Conservation (phyloP, 495 filamentous ascomycete genomes). For the Neurospora sp. region DNA sequence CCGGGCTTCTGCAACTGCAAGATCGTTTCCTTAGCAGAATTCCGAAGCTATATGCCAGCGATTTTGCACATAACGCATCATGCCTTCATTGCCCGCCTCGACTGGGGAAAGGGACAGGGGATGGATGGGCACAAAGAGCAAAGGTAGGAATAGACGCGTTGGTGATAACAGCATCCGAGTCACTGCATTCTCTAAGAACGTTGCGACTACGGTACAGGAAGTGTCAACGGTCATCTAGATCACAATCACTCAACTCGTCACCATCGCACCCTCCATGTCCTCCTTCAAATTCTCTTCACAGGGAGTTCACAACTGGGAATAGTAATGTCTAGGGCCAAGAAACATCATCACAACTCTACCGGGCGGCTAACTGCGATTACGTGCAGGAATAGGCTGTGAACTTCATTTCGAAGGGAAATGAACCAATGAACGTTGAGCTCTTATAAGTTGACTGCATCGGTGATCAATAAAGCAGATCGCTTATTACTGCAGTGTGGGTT, state of each 20-base stretch:
- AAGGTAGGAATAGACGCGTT: neutral
- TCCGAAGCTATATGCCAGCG: neutral
- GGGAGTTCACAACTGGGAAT: neutral
- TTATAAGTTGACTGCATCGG: neutral
- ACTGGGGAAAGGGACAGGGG: neutral
- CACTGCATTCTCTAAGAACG: neutral
- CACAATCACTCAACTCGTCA: neutral
- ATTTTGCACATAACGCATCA: neutral
- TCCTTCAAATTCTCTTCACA: neutral
- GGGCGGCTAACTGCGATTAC: constrained; percentile 11
- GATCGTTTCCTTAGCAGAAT: neutral
- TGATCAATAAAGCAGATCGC: neutral
- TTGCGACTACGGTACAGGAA: neutral
- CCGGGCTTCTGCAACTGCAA: neutral
- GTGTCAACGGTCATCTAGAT: neutral
- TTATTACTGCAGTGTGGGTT: neutral
- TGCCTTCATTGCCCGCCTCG: neutral
- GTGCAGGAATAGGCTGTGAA: neutral
- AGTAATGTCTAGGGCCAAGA: neutral
- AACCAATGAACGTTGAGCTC: neutral
- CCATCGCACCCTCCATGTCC: neutral
- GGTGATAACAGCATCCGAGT: neutral
- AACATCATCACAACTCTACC: neutral
- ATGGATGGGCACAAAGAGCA: neutral
- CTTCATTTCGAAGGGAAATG: neutral